Evolutionary conservation across 2,329 filamentous ascomycete genomes (phyloP), one percentile per base, ranked within the genome.

Genomic region (Penicillium nordicum): DNA sequence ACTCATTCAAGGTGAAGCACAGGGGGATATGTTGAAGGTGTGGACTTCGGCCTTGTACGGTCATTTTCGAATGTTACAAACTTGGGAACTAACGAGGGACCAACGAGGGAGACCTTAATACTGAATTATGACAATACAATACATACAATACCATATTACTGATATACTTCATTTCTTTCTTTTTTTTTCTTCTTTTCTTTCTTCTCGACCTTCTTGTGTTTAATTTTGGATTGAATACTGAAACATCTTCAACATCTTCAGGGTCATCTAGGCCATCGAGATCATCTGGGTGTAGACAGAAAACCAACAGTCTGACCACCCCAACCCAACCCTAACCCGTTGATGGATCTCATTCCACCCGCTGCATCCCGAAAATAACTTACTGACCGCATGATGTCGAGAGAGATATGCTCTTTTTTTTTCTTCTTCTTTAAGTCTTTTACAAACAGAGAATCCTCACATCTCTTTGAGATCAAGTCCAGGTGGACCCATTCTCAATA

Each of bases 311-410:
- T 27, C 45, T 14, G 7, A 12, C 14, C 8, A 3, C 30, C 50
- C 10, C n/a, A n/a, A n/a, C n/a, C n/a, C 48, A 58, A 56, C 53
- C 57, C 57, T 60, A 55, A 57, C 44, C 54, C 54, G 56, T 57
- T 44, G 58, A 63, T 52, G 57, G 61, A 64, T 63, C 62, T 62
- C 62, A 62, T 63, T 63, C 57, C 57, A 50, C 41, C 62, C 62
- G 62, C 61, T 46, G 57, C 37, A 38, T 64, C 62, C 62, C 62
- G 62, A 62, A 60, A 59, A 53, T 60, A 44, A 54, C 55, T 59
- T 58, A 59, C 43, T 53, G 50, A 49, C 55, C 55, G 50, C 50
- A 49, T 46, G 53, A 55, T 55, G 30, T 55, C 6, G 51, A 27
- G 18, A 29, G 27, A 48, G 50, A 48, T 37, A 14, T 18, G 27